Evolutionary conservation across 1,139 yeast genomes (phyloP).

Genomic region (Protomyces inundatus): DNA sequence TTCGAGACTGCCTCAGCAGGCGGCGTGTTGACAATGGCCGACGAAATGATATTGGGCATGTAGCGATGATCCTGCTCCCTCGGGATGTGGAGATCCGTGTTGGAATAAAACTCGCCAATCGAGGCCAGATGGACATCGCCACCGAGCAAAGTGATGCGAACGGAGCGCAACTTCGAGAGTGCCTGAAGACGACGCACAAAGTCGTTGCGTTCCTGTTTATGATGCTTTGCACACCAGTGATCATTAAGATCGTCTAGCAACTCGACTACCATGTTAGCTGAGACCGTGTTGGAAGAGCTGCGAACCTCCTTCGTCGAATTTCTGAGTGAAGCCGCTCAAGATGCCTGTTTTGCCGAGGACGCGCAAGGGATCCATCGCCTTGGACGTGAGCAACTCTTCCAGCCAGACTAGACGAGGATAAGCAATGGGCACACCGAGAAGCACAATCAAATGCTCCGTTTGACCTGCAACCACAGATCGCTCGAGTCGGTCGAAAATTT

Average conservation of each 20-base stretch:
- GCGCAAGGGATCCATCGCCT: conserved; percentile 23
- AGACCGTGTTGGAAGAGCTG: no score
- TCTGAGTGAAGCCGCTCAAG: conserved; percentile 14
- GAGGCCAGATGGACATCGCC: conserved; percentile 94
- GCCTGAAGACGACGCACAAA: conserved; percentile 54
- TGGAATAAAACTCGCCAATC: conserved; percentile 61
- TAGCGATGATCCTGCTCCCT: conserved; percentile 18
- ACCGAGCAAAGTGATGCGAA: conserved; percentile 74
- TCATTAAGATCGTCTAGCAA: conserved; percentile 41
- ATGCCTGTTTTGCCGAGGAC: conserved; percentile 23
- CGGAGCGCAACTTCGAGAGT: conserved; percentile 58
- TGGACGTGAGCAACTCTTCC: conserved; percentile 24
- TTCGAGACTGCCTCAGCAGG: conserved; percentile 88
- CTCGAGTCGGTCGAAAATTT: conserved; percentile 54
- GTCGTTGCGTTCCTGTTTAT: conserved; percentile 68
- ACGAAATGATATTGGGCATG: conserved; percentile 58
- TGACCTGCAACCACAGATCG: conserved; percentile 49
- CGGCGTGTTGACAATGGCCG: conserved; percentile 89
- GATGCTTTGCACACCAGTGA: conserved; percentile 91
- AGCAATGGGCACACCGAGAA: conserved; percentile 91
- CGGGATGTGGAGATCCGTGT: conserved; percentile 1
- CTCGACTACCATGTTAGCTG: conserved; percentile 54
- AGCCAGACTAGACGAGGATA: conserved; percentile 57
- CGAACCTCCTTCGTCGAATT: conserved; percentile 19
- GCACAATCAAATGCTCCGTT: conserved; percentile 67